A percentile compares a stretch with the other conserved stretches of the same genome.
phyloP scores from a whole-genome alignment of 75 land plant species.

The Cupressus sempervirens region DNA sequence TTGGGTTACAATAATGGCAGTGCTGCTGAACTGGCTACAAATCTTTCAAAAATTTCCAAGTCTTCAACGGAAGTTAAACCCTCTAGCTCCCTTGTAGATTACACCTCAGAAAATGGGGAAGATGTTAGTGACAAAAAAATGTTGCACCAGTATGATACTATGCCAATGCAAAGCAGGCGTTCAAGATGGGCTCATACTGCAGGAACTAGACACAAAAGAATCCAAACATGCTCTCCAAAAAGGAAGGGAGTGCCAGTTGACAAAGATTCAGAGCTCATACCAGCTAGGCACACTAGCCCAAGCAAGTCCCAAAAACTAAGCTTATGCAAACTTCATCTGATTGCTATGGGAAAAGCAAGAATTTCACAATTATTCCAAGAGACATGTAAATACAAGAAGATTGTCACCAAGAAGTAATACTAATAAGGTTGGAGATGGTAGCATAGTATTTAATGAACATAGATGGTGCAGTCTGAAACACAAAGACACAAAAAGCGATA shows the following conservation, averaged over 20 bases:
- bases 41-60: neutral
- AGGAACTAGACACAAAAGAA: neutral
- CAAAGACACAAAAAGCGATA: neutral
- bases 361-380: too few relatives aligned
- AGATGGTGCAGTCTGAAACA: conserved; percentile 1
- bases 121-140: neutral
- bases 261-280: too few relatives aligned
- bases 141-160: neutral
- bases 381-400: too few relatives aligned
- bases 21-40: neutral
- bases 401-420: neutral
- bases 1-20: neutral
- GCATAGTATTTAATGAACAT: neutral
- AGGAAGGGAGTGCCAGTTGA: neutral
- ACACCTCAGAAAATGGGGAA: neutral
- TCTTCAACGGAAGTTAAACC: neutral
- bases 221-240: neutral
- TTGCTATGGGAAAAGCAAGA: too few relatives aligned
- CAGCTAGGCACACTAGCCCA: too few relatives aligned
- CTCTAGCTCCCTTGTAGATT: neutral
- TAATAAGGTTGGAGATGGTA: neutral
- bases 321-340: too few relatives aligned
- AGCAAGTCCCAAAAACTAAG: too few relatives aligned
- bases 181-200: neutral
- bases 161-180: neutral